Percentiles rank a stretch among this genome's conserved stretches.
phyloP scores from a whole-genome alignment of 148 eudicot genomes.

The Spergularia bocconei region DNA sequence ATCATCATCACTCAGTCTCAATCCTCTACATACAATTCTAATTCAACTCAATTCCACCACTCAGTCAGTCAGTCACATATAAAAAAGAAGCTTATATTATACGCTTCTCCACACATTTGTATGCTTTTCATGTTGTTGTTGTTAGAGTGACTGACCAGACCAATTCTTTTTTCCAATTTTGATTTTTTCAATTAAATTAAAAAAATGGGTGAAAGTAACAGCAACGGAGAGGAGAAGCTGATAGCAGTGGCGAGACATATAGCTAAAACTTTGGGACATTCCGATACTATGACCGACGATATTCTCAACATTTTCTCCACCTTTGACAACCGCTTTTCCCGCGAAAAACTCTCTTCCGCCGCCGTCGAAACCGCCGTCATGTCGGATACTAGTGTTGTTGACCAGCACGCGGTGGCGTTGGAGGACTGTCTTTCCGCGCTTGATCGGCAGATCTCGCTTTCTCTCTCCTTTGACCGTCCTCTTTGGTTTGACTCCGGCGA shows the following conservation, averaged over 20 bases:
- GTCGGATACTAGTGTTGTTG: slow-evolving; percentile 12
- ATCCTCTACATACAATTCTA: too few species aligned
- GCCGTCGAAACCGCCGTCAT: slow-evolving; percentile 20
- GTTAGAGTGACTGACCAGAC: neutral
- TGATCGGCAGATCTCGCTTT: slow-evolving; percentile 53
- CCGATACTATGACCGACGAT: slow-evolving; percentile 85
- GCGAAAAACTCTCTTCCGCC: slow-evolving; percentile 54
- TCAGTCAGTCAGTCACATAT: too few species aligned
- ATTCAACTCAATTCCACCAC: too few species aligned
- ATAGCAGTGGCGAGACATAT: slow-evolving; percentile 92
- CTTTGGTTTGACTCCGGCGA: slow-evolving; percentile 62
- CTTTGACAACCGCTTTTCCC: slow-evolving; percentile 74
- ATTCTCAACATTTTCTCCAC: slow-evolving; percentile 89
- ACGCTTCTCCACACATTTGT: too few species aligned
- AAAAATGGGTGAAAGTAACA: slow-evolving; percentile 32
- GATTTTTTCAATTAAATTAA: neutral
- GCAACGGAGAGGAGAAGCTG: slow-evolving; percentile 90
- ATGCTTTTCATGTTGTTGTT: neutral
- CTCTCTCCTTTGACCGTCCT: slow-evolving; percentile 47
- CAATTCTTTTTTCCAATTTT: neutral
- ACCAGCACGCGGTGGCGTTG: slow-evolving; percentile 4
- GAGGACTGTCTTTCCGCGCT: slow-evolving; percentile 47
- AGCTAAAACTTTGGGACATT: slow-evolving; percentile 84
- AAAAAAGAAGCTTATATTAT: too few species aligned
- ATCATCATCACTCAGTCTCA: too few species aligned